Conservation (phyloP, 2,329 filamentous ascomycete species). For the Ceratocystiopsis minuta region DNA sequence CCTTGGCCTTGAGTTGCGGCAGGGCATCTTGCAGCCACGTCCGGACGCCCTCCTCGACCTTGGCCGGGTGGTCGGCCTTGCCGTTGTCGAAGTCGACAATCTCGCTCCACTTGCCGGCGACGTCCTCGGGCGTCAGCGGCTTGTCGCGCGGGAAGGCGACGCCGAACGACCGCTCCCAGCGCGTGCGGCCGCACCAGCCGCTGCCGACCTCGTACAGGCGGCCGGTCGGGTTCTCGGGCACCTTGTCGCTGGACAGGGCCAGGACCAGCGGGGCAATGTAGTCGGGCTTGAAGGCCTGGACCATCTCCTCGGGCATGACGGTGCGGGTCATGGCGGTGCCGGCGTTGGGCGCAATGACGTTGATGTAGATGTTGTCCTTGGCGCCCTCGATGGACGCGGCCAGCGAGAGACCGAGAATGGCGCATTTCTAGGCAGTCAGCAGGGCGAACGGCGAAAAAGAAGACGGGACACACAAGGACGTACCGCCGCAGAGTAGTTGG, state of each 20-base stretch:
- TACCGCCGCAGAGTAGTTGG: conserved; percentile 86
- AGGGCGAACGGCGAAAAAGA: conserved; percentile 5
- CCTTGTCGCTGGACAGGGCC: conserved; percentile 68
- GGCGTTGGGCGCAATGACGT: conserved; percentile 94
- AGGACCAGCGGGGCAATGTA: conserved; percentile 91
- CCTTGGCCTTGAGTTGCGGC: conserved; percentile 41
- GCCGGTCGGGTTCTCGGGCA: conserved; percentile 67
- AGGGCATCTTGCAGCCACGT: conserved; percentile 34
- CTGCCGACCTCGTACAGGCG: conserved; percentile 87
- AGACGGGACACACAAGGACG: conserved; percentile 19
- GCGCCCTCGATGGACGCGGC: conserved; percentile 80
- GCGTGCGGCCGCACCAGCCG: conserved; percentile 79
- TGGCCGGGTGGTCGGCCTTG: conserved; percentile 71
- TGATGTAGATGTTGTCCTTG: conserved; percentile 97
- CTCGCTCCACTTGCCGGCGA: conserved; percentile 55
- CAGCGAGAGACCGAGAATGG: conserved; percentile 88
- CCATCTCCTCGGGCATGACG: conserved; percentile 90
- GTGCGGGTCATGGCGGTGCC: conserved; percentile 89
- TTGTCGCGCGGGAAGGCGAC: conserved; percentile 82
- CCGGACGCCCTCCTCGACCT: conserved; percentile 50
- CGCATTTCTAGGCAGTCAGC: conserved; percentile 45
- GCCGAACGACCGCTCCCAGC: conserved; percentile 86
- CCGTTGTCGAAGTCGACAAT: conserved; percentile 80
- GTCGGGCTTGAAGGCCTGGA: conserved; percentile 97
- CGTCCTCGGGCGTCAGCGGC: conserved; percentile 66